phyloP scores from a whole-genome alignment of 2,329 filamentous ascomycete species.

The Neospermospora avenae region DNA sequence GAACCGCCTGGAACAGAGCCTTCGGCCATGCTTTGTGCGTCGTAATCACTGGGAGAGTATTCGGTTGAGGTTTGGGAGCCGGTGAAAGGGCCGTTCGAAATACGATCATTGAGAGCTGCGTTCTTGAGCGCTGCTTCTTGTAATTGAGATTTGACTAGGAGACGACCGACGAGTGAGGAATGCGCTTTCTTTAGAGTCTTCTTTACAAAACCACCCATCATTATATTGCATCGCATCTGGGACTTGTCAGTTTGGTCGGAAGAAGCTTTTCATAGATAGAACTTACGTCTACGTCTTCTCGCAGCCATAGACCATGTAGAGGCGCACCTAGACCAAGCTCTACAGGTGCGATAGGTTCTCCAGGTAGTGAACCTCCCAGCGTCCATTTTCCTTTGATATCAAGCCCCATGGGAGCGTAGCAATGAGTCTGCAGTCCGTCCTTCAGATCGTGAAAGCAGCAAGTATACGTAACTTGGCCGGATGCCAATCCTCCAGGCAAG shows the following conservation, averaged over 20 bases:
- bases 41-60: constrained; percentile 7
- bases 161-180: constrained; percentile 62
- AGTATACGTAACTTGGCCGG: constrained; percentile 71
- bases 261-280: neutral
- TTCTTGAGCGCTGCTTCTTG: constrained; percentile 22
- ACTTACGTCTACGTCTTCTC: constrained; percentile 72
- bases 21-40: neutral
- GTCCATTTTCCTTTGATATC: constrained; percentile 78
- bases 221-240: constrained; percentile 68
- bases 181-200: constrained; percentile 78
- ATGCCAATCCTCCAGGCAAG: constrained; percentile 60
- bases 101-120: neutral
- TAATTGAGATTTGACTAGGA: constrained; percentile 50
- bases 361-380: constrained; percentile 67
- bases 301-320: constrained; percentile 67
- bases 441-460: constrained; percentile 75
- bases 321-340: constrained; percentile 68
- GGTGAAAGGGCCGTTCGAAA: neutral
- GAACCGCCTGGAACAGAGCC: neutral
- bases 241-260: neutral
- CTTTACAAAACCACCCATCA: constrained; percentile 75
- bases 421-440: constrained; percentile 74
- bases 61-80: constrained; percentile 6
- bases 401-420: constrained; percentile 77
- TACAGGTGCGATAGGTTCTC: constrained; percentile 61